Evolutionary conservation across 2,329 filamentous ascomycete genomes (phyloP), one percentile per base, ranked within the genome.

Genomic region (Trichoderma cornu-damae): DNA sequence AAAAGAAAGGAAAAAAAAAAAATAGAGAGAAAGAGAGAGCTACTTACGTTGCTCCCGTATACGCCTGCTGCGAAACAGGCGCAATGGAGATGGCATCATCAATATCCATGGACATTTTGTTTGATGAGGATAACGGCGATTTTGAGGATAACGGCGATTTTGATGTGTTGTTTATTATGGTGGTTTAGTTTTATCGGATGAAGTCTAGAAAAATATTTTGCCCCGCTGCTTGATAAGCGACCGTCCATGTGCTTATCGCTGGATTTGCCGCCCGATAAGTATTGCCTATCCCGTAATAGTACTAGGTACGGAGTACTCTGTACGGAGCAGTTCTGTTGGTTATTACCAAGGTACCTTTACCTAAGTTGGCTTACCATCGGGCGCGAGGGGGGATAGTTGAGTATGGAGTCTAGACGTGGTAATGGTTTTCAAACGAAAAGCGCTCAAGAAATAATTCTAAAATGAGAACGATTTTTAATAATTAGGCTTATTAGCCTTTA

Each of bases 21-120:
- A 37, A 3, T n/a, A 7, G n/a, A 22, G 46, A 24, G 16, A 32
- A 32, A 51, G n/a, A 26, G 28, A 30, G 43, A 43, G 3, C 5
- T 16, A 43, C 74, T 67, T 64, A 76, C 74, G 74, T 77, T 60
- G 74, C 74, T 59, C 67, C 64, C 11, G 65, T 70, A 61, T 69
- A 67, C 64, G 68, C 60, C 59, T 70, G 62, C 59, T 69, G 66
- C 48, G 63, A 50, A 55, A 62, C 60, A 59, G 67, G 65, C 62
- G 64, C 68, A 59, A 76, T 69, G 47, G 73, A 64, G 61, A 77
- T 66, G 62, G 69, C 67, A 57, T 75, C 74, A 63, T 77, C 74
- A 37, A 77, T 63, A 64, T 77, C 74, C 74, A 77, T 77, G 51
- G 71, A 73, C 71, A 75, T 74, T 38, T 61, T 65, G 60, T 59